Percentiles rank a stretch among this genome's conserved stretches.
These are phyloP conservation scores for Penicillium psychrosexuale DNA, from an alignment of 2,329 filamentous ascomycete genomes.

Conservation along the genomic window DNA sequence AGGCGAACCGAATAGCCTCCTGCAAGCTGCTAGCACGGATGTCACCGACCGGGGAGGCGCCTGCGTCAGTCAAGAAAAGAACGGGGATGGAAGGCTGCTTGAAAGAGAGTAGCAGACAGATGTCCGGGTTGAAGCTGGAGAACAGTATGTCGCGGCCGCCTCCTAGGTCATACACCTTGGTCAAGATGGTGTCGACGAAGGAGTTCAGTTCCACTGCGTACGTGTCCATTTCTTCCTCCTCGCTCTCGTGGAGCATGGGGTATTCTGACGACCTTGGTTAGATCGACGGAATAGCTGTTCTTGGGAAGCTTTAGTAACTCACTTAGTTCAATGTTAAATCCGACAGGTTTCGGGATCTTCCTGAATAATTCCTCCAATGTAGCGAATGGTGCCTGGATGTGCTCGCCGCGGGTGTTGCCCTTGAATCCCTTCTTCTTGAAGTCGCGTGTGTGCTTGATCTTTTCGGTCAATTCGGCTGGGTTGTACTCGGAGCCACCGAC, in stretches of 20 bases:
- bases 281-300: conserved; percentile 28
- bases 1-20: conserved; percentile 92
- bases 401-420: conserved; percentile 87
- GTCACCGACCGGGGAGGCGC: conserved; percentile 76
- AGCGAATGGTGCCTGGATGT: conserved; percentile 93
- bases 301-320: conserved; percentile 28
- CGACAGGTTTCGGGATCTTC: conserved; percentile 74
- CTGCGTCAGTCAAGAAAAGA: conserved; percentile 88
- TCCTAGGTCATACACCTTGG: conserved; percentile 83
- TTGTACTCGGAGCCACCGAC: conserved; percentile 52
- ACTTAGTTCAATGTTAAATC: conserved; percentile 98
- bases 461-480: conserved; percentile 58
- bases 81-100: conserved; percentile 97
- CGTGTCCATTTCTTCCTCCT: conserved; percentile 94
- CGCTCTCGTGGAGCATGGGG: conserved; percentile 92
- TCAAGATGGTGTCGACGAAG: conserved; percentile 90
- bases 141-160: conserved; percentile 90
- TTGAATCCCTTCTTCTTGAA: conserved; percentile 96
- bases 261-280: conserved; percentile 59
- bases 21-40: conserved; percentile 87
- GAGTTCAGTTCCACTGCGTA: conserved; percentile 95
- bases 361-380: conserved; percentile 91
- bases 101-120: conserved; percentile 89
- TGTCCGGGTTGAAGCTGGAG: conserved; percentile 95
- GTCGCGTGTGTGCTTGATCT: conserved; percentile 95